phyloP scores from a whole-genome alignment of 208 protist genomes.

The Acanthamoeba quina region DNA sequence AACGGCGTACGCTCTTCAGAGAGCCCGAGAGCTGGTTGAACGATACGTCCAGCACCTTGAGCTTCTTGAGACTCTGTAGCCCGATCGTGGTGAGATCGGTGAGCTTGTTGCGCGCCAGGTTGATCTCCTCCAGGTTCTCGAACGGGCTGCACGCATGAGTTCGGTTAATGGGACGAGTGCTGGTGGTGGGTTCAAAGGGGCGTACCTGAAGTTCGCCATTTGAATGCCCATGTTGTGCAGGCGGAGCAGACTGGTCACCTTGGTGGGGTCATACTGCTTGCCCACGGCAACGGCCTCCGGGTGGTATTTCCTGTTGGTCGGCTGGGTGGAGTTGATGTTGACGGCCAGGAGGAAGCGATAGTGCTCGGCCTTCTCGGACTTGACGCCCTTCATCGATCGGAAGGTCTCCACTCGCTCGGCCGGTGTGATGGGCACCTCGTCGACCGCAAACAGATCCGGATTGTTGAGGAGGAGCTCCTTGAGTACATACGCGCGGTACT shows the following conservation, averaged over 20 bases:
- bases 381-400: conserved; percentile 49
- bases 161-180: background rate
- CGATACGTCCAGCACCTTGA: conserved; percentile 54
- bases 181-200: background rate
- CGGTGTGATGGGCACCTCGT: conserved; percentile 39
- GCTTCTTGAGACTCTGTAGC: conserved; percentile 9
- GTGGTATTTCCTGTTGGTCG: conserved; percentile 45
- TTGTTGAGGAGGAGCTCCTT: conserved; percentile 64
- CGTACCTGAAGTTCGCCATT: conserved; percentile 7
- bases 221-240: conserved; percentile 42
- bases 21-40: conserved; percentile 55
- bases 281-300: conserved; percentile 9
- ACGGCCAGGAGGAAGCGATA: conserved; percentile 69
- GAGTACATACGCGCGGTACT: conserved; percentile 56
- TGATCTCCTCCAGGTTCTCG: conserved; percentile 47
- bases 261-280: conserved; percentile 23
- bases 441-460: conserved; percentile 15
- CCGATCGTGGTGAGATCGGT: conserved; percentile 52
- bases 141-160: background rate
- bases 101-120: conserved; percentile 47
- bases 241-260: conserved; percentile 34
- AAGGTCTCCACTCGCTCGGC: conserved; percentile 53
- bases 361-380: conserved; percentile 19
- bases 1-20: conserved; percentile 32
- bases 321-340: conserved; percentile 50